Percentiles rank a stretch among this genome's conserved stretches.
phyloP scores from a whole-genome alignment of 148 eudicot genomes.

The Polygonum maritimum region DNA sequence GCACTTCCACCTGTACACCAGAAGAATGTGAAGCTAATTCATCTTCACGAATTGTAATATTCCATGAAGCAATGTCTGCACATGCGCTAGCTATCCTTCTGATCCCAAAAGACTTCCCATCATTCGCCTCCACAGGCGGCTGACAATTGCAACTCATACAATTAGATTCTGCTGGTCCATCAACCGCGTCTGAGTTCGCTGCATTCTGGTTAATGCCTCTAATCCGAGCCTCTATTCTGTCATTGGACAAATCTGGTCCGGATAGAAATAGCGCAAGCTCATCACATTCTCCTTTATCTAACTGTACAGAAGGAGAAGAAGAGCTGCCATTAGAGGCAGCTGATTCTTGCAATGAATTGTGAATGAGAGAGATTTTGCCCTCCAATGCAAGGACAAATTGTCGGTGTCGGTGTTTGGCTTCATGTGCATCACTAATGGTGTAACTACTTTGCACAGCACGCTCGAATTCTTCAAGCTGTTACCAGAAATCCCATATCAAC shows the following conservation, averaged over 20 bases:
- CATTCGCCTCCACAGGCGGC: constrained; percentile 20
- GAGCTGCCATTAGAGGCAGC: constrained; percentile 39
- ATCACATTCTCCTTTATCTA: constrained; percentile 61
- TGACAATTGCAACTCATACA: background rate
- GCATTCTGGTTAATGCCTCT: constrained; percentile 16
- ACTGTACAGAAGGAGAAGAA: constrained; percentile 50
- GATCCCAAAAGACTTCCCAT: constrained; percentile 40
- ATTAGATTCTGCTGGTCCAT: constrained; percentile 8
- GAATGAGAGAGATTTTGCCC: constrained; percentile 41
- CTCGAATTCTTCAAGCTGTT: constrained; percentile 77
- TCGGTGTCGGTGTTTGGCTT: constrained; percentile 42
- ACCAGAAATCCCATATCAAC: constrained; percentile 4
- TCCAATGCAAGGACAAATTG: constrained; percentile 55
- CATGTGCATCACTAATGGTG: constrained; percentile 25
- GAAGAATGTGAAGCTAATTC: constrained; percentile 25
- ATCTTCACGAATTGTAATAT: constrained; percentile 41
- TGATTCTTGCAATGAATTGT: constrained; percentile 26
- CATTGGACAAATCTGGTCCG: constrained; percentile 20
- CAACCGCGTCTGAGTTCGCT: constrained; percentile 18
- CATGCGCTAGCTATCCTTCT: constrained; percentile 71
- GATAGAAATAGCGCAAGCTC: constrained; percentile 70
- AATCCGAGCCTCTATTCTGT: constrained; percentile 12
- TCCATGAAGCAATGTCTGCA: constrained; percentile 64
- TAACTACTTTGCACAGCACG: constrained; percentile 60
- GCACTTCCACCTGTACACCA: constrained; percentile 26